Conservation (phyloP, 2,329 filamentous ascomycete species). For the Raffaelea albimanens region DNA sequence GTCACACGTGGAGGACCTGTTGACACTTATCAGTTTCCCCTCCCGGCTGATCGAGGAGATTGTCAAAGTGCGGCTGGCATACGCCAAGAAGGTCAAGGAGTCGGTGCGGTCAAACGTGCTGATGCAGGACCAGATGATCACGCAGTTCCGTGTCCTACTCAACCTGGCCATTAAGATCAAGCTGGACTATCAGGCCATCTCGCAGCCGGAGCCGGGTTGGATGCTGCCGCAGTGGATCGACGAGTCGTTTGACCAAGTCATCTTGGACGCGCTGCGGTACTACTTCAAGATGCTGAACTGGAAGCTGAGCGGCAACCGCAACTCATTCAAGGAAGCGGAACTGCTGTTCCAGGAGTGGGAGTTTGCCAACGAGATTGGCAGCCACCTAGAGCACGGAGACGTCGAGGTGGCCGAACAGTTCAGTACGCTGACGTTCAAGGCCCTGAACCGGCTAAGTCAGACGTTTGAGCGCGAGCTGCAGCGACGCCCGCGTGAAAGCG, state of each 20-base stretch:
- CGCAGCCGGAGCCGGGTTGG: conserved; percentile 84
- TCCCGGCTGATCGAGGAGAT: conserved; percentile 94
- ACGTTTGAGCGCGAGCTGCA: conserved; percentile 91
- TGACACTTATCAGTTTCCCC: conserved; percentile 95
- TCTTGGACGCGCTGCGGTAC: conserved; percentile 88
- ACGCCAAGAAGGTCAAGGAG: conserved; percentile 92
- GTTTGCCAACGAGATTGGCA: conserved; percentile 88
- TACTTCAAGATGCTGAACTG: conserved; percentile 99
- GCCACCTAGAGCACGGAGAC: conserved; percentile 84
- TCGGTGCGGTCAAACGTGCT: conserved; percentile 84
- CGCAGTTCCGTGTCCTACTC: conserved; percentile 88
- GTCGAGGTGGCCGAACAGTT: conserved; percentile 98
- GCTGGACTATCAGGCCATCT: conserved; percentile 73
- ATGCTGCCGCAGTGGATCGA: conserved; percentile 93
- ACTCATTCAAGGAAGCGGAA: conserved; percentile 98
- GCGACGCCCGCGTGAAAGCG: conserved; percentile 72
- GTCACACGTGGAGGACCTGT: conserved; percentile 90
- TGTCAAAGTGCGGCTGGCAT: conserved; percentile 81
- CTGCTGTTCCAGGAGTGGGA: conserved; percentile 97
- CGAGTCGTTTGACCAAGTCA: conserved; percentile 86
- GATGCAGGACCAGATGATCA: conserved; percentile 96
- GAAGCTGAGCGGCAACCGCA: conserved; percentile 96
- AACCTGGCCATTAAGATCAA: conserved; percentile 91
- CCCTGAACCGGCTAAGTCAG: conserved; percentile 73
- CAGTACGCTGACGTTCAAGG: conserved; percentile 86